Conservation (phyloP, 1,284 basidiomycete species). For the Cryptococcus sp. region DNA sequence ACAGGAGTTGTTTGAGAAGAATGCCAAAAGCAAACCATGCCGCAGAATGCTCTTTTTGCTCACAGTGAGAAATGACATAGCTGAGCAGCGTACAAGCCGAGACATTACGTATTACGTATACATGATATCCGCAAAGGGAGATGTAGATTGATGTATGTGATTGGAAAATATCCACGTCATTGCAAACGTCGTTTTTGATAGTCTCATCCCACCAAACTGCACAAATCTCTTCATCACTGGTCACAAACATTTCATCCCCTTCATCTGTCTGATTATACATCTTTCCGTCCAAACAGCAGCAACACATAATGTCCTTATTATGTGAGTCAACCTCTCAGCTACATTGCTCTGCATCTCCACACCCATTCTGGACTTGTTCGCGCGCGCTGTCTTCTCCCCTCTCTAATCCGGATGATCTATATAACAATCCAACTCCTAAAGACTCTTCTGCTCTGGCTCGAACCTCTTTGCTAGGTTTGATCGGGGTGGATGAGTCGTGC, state of each 20-base stretch:
- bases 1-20: neutral
- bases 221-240: too few species aligned
- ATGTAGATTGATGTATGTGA: too few species aligned
- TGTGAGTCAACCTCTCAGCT: conserved; percentile 1
- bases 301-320: neutral
- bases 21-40: neutral
- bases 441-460: conserved; percentile 8
- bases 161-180: too few species aligned
- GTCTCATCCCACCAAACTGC: too few species aligned
- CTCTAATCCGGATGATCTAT: conserved; percentile 30
- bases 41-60: neutral
- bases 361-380: neutral
- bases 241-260: neutral
- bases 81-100: neutral
- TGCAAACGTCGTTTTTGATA: too few species aligned
- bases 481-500: conserved; percentile 18
- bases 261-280: neutral
- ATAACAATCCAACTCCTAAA: conserved; percentile 49
- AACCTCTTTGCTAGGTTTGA: conserved; percentile 40
- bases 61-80: neutral
- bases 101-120: too few species aligned
- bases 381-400: neutral
- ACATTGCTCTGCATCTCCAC: neutral
- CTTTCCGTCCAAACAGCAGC: too few species aligned
- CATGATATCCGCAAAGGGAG: too few species aligned